A percentile compares a stretch with the other conserved stretches of the same genome.
Conservation (phyloP, 331 rosid genomes). For the Cydonia oblonga region DNA sequence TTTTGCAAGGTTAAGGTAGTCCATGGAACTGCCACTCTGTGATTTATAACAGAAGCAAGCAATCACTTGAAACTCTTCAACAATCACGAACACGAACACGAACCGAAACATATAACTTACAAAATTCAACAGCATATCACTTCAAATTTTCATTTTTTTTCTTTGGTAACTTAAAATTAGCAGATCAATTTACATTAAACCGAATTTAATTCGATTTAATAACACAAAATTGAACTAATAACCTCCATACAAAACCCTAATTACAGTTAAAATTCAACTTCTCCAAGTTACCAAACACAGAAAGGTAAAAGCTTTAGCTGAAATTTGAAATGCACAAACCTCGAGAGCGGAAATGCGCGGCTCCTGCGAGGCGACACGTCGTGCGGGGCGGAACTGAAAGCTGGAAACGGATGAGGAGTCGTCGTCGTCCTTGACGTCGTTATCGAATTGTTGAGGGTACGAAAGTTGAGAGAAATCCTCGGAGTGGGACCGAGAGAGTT, state of each 20-base stretch:
- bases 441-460: not conserved
- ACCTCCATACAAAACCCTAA: not conserved
- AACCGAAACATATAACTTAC: not conserved
- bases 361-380: constrained; percentile 2
- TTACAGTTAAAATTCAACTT: not conserved
- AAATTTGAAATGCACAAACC: constrained; percentile 3
- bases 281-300: not conserved
- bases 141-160: not conserved
- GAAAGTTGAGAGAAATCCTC: constrained; percentile 14
- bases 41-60: not conserved
- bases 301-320: not conserved
- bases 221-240: not conserved
- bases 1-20: not conserved
- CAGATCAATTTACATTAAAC: not conserved
- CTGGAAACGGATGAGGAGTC: constrained; percentile 6
- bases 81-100: not conserved
- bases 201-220: not conserved
- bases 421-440: constrained; percentile 1
- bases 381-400: constrained; percentile 13
- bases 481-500: constrained; percentile 27
- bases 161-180: too few species aligned
- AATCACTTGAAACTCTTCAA: not conserved
- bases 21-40: constrained; percentile 1
- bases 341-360: not conserved
- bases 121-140: not conserved